These are phyloP conservation scores for Choiromyces venosus DNA, from an alignment of 495 filamentous ascomycete genomes.

Conservation along the genomic window DNA sequence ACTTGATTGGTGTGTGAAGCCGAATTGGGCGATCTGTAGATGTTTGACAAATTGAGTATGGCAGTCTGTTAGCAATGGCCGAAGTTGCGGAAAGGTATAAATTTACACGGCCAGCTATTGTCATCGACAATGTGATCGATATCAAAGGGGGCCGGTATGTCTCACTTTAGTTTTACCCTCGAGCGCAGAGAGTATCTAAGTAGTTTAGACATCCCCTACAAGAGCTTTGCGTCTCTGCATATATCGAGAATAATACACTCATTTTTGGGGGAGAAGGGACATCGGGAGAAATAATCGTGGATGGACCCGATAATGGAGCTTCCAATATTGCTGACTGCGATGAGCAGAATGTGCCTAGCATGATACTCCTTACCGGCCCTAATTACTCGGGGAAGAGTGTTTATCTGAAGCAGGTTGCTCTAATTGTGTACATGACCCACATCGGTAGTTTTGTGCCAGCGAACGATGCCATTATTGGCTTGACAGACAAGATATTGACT, in stretches of 20 bases:
- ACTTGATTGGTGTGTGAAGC: constrained; percentile 59
- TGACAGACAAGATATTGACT: constrained; percentile 91
- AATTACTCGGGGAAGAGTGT: constrained; percentile 97
- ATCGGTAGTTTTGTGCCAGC: constrained; percentile 90
- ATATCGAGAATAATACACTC: constrained; percentile 73
- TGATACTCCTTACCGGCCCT: constrained; percentile 82
- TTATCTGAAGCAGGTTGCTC: constrained; percentile 91
- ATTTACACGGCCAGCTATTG: constrained; percentile 65
- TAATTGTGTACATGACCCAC: constrained; percentile 90
- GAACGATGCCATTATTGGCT: constrained; percentile 66
- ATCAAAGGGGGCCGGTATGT: constrained; percentile 73
- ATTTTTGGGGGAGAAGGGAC: constrained; percentile 59
- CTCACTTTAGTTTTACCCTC: background rate
- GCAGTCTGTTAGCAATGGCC: constrained; percentile 72
- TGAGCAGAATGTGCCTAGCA: constrained; percentile 53
- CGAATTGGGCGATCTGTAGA: background rate
- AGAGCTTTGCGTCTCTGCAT: constrained; percentile 79
- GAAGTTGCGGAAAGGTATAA: constrained; percentile 71
- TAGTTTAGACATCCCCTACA: constrained; percentile 69
- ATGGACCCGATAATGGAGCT: constrained; percentile 11
- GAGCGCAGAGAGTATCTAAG: constrained; percentile 16
- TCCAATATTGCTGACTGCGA: background rate
- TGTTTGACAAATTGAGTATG: constrained; percentile 17
- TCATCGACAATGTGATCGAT: constrained; percentile 62
- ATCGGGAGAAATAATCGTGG: constrained; percentile 17